Percentiles rank a stretch among this genome's conserved stretches.
phyloP scores from a whole-genome alignment of 2,329 filamentous ascomycete species.

The Blastomyces emzantsi region DNA sequence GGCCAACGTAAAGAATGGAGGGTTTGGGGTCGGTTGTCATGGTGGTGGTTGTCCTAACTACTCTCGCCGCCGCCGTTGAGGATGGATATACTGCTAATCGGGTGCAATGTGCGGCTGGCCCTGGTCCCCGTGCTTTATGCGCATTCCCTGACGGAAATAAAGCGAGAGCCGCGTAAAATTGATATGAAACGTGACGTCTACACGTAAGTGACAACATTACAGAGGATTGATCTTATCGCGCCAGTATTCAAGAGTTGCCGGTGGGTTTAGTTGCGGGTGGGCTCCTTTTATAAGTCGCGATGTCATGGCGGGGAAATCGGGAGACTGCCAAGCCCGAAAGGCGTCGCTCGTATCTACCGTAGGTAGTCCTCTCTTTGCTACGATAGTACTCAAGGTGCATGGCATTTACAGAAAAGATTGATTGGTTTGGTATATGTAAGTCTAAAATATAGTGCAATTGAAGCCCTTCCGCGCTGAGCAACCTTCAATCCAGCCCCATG shows the following conservation, averaged over 20 bases:
- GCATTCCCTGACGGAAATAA: neutral
- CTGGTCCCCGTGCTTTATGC: neutral
- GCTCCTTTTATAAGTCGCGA: neutral
- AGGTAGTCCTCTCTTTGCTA: neutral
- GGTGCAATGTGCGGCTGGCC: neutral
- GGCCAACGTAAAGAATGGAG: slow-evolving; percentile 15
- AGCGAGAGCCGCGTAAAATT: neutral
- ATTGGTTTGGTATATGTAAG: neutral
- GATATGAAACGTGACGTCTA: neutral
- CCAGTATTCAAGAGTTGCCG: neutral
- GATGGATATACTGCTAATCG: neutral
- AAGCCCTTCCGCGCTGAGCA: neutral
- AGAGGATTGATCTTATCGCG: neutral
- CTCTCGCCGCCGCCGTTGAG: neutral
- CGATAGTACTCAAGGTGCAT: neutral
- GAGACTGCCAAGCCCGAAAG: neutral
- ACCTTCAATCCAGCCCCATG: neutral
- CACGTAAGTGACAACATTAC: neutral
- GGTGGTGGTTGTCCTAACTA: neutral
- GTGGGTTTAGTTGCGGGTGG: neutral
- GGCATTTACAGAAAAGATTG: neutral
- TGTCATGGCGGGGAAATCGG: neutral
- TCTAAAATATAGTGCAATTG: neutral
- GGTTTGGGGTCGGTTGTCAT: slow-evolving; percentile 12
- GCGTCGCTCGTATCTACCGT: no score